Evolutionary conservation across 2,329 filamentous ascomycete genomes (phyloP), one percentile per base, ranked within the genome.

Genomic region (Talaromyces sp.): DNA sequence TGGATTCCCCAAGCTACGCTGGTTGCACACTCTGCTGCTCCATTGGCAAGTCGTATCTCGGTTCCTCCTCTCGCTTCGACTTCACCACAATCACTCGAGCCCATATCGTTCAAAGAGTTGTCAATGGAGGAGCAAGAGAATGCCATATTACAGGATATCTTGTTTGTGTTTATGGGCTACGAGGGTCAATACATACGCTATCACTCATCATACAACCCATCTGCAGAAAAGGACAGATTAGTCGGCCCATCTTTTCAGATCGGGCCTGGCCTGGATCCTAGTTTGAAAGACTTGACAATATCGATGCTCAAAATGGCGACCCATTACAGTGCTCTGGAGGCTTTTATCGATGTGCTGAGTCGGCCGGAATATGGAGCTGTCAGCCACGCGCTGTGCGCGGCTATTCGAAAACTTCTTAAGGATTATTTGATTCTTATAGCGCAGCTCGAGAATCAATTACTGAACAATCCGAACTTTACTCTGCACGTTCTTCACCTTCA

Each of bases 111-210:
- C 16, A 81, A 83, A 62, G 86, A 90, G 63, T 79, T 98, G 64
- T 87, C 87, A 0, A 79, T 96, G 31, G 89, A 96, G 67, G 85
- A 85, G 2, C 95, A 99, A 75, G 95, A 99, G 77, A 86, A 87
- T 25, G 90, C 87, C 8, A 89, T 99, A 54, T 82, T 98, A 48
- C 93, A 97, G 69, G 95, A 99, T 70, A 78, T 99, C 16, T 78
- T 98, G 39, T 97, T 93, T 72, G 92, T 96, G 5, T 96, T 98
- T 70, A 97, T 99, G 93, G 95, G 95, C 25, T 96, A 92, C 67
- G 95, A 99, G 77, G 95, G 95, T n/a, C 92, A 96, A 75, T 98
- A 98, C 73, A 90, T 99, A 65, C 90, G 91, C 61, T 98, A 92
- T 73, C 85, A 84, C 63, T 89, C 91, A 67, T 84, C 85, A 8